Conservation (phyloP, 2,329 filamentous ascomycete species). For the Tolypocladium tundrense region DNA sequence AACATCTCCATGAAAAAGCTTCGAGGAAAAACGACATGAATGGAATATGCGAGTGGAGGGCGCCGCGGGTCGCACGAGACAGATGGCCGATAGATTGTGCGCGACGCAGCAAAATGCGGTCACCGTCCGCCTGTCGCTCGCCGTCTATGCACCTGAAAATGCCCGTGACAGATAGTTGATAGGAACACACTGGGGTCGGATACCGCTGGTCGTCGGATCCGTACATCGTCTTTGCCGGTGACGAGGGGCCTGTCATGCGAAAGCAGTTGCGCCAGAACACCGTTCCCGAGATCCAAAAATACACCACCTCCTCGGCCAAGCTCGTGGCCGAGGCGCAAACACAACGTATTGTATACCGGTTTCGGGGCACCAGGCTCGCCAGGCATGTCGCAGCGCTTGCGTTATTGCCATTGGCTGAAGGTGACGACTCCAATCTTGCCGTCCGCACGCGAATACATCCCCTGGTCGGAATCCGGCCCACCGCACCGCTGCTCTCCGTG, state of each 20-base stretch:
- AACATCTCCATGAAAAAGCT: neutral
- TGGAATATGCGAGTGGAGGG: neutral
- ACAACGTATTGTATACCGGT: neutral
- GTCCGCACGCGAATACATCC: constrained; percentile 24
- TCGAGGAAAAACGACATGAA: neutral
- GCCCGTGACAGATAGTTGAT: neutral
- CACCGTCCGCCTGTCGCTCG: neutral
- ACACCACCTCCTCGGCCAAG: neutral
- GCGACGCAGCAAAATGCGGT: neutral
- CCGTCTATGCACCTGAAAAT: neutral
- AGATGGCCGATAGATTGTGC: neutral
- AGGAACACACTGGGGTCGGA: neutral
- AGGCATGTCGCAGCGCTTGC: neutral
- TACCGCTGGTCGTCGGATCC: neutral
- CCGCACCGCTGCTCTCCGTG: constrained; percentile 13
- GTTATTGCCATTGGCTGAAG: constrained; percentile 18
- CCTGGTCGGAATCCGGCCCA: constrained; percentile 18
- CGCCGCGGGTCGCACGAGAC: neutral
- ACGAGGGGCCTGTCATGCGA: neutral
- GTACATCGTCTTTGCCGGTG: neutral
- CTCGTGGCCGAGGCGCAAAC: neutral
- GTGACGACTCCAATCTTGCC: constrained; percentile 18
- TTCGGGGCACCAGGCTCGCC: neutral
- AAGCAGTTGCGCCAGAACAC: neutral
- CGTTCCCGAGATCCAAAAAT: neutral